Evolutionary conservation across 495 filamentous ascomycete species (phyloP).

Genomic region (Pyrenula aspistea): DNA sequence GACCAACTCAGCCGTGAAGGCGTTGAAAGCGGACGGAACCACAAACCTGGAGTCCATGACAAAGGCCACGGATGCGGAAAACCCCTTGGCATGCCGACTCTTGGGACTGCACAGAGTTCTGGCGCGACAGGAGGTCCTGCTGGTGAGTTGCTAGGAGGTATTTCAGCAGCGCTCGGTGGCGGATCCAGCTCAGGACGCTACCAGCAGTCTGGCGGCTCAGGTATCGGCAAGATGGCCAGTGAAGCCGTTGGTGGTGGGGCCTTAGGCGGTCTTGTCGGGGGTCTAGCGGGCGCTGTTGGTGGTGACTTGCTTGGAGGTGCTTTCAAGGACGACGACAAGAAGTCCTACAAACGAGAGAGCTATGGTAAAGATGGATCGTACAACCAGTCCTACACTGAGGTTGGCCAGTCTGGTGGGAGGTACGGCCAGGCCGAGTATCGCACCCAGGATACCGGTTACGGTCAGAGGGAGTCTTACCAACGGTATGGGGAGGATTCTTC

Average conservation of each 20-base stretch:
- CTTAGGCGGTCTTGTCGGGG: slow-evolving; percentile 38
- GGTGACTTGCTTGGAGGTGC: slow-evolving; percentile 26
- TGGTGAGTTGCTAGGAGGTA: slow-evolving; percentile 30
- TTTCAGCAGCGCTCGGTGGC: slow-evolving; percentile 27
- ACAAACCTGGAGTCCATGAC: slow-evolving; percentile 75
- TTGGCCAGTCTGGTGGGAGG: slow-evolving; percentile 13
- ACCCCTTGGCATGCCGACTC: slow-evolving; percentile 44
- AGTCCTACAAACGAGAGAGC: slow-evolving; percentile 14
- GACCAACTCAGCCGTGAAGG: slow-evolving; percentile 64
- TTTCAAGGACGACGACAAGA: slow-evolving; percentile 15
- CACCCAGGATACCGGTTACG: slow-evolving; percentile 19
- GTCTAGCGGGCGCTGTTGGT: slow-evolving; percentile 34
- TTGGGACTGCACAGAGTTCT: slow-evolving; percentile 24
- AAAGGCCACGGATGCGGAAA: slow-evolving; percentile 76
- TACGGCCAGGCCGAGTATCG: slow-evolving; percentile 29
- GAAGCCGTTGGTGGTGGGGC: slow-evolving; percentile 34
- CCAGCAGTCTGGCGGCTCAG: slow-evolving; percentile 13
- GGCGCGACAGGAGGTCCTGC: slow-evolving; percentile 22
- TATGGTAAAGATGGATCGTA: slow-evolving; percentile 24
- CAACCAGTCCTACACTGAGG: slow-evolving; percentile 18
- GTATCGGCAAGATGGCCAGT: slow-evolving; percentile 27
- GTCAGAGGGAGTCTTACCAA: slow-evolving; percentile 21
- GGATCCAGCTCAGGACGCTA: slow-evolving; percentile 16
- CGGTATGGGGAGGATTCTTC: slow-evolving; percentile 22
- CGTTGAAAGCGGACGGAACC: slow-evolving; percentile 62